phyloP scores from a whole-genome alignment of 1,139 yeast species.

The Taphrina wiesneri region DNA sequence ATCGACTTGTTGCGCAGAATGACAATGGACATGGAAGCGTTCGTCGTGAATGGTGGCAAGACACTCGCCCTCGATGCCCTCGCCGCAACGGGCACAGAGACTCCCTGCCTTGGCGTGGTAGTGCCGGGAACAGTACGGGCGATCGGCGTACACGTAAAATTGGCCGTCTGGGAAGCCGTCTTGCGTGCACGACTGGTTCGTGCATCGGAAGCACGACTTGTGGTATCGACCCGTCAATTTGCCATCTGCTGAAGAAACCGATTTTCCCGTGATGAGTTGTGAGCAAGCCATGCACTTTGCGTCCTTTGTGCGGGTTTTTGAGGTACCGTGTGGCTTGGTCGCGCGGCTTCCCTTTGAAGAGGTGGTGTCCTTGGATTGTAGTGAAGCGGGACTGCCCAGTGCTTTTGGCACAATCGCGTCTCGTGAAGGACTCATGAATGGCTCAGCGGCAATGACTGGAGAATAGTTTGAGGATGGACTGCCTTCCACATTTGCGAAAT shows the following conservation, averaged over 20 bases:
- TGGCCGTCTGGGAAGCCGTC: constrained; percentile 54
- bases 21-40: constrained; percentile 23
- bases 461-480: constrained; percentile 31
- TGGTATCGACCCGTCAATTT: constrained; percentile 78
- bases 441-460: constrained; percentile 2
- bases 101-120: constrained; percentile 78
- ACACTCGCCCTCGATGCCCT: constrained; percentile 88
- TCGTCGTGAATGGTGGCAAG: constrained; percentile 62
- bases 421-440: neutral
- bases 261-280: constrained; percentile 53
- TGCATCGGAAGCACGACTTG: constrained; percentile 76
- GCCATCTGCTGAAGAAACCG: constrained; percentile 76
- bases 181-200: neutral
- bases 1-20: constrained; percentile 4
- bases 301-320: neutral
- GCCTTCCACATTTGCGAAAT: neutral
- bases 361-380: constrained; percentile 16
- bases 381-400: constrained; percentile 22
- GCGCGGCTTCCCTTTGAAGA: neutral
- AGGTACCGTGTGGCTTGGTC: neutral
- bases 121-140: constrained; percentile 76
- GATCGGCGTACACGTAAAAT: constrained; percentile 76
- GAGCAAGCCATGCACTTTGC: constrained; percentile 54
- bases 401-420: neutral
- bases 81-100: constrained; percentile 66